Conservation (phyloP, 495 filamentous ascomycete species). For the Penicillium parvum region DNA sequence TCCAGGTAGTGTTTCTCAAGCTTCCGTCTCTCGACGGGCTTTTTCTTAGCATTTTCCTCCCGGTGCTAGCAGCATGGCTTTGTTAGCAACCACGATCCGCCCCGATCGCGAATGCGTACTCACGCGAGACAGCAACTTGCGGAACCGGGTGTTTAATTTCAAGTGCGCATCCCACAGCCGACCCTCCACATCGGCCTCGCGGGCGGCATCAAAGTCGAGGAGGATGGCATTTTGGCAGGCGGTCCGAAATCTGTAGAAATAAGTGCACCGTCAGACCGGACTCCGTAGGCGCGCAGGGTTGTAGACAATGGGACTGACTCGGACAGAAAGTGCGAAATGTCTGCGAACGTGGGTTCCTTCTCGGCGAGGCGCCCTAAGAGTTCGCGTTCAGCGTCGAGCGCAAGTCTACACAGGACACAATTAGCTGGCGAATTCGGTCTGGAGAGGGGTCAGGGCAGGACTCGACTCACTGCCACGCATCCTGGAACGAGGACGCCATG, state of each 20-base stretch:
- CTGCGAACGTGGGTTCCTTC: slow-evolving; percentile 52
- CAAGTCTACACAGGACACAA: too few relatives aligned
- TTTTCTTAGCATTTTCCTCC: slow-evolving; percentile 54
- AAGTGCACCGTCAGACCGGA: slow-evolving; percentile 13
- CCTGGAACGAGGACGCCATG: slow-evolving; percentile 48
- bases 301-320: slow-evolving; percentile 45
- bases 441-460: slow-evolving; percentile 5
- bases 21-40: slow-evolving; percentile 73
- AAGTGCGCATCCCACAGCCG: slow-evolving; percentile 76
- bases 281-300: slow-evolving; percentile 14
- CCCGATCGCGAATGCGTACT: too few relatives aligned
- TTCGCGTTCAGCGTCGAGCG: slow-evolving; percentile 45
- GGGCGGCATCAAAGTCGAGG: slow-evolving; percentile 66
- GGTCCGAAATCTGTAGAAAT: slow-evolving; percentile 57
- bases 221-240: slow-evolving; percentile 69
- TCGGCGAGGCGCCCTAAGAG: slow-evolving; percentile 47
- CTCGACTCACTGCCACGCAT: slow-evolving; percentile 49
- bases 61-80: too few relatives aligned
- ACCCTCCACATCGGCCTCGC: slow-evolving; percentile 56
- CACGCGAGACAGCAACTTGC: slow-evolving; percentile 55
- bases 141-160: slow-evolving; percentile 70
- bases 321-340: slow-evolving; percentile 53
- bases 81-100: too few relatives aligned
- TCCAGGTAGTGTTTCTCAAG: slow-evolving; percentile 70
- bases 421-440: too few relatives aligned